Base-by-base conservation (phyloP, 768 basidiomycete genomes). In the Pulveroboletus frians region DNA sequence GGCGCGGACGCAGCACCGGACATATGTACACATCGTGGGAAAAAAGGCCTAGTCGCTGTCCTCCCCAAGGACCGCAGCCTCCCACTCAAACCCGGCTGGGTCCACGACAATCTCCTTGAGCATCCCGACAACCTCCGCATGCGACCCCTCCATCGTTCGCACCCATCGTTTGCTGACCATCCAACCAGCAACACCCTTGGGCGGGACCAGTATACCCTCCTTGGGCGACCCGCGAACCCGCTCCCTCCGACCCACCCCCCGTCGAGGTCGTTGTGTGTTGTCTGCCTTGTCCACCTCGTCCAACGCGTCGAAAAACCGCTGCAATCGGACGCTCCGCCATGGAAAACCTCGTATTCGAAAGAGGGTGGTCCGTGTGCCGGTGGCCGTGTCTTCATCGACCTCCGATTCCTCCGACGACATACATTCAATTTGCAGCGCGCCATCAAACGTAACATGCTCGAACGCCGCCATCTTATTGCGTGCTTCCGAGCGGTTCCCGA, bases 321-420 rank as follows among this genome's bases (percentile, higher is more conserved):
- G 67, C 26, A 89, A 68, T 15, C 84, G 79, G 6, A 67, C 61
- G 60, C 84, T 86, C n/a, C 87, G 76, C 87, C 87, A 89, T 0
- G 74, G 58, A 53, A 76, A 74, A 0, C 83, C 82, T 38, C 79
- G 82, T 21, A 81, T 76, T 23, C 73, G 74, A 20, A 88, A 66
- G 9, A 73, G 54, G 29, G 68, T 70, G 51, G 60, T 63, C 32
- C 65, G 61, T 36, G 61, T 53, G 20, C 63, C 69, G 4, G 58
- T 52, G 37, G 43, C 56, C 2, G 58, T 39, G 27, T 65, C 67
- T 30, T 68, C 65, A 31, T 84, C 84, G 42, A 66, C 69, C 53
- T 80, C 80, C 13, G 86, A 88, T 62, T 89, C 87, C 55, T 89
- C 87, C 27, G 82, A 84, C 23, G 87, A 89, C 82, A 88, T 86